phyloP scores from a whole-genome alignment of 192 early-diverging fungal genomes.

The Lobosporangium transversale region DNA sequence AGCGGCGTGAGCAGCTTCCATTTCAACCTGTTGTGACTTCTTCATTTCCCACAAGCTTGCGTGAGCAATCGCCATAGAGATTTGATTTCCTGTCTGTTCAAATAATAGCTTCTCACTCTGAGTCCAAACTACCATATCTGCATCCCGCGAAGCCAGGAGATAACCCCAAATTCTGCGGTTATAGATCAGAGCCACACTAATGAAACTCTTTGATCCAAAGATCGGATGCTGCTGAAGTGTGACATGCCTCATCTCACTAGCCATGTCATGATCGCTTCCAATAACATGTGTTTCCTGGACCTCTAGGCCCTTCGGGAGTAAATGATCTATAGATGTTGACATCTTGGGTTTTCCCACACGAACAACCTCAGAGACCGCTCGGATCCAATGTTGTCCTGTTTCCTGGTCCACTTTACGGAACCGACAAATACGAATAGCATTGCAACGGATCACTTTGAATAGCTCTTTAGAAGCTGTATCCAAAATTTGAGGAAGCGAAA shows the following conservation, averaged over 20 bases:
- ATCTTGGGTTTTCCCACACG: constrained; percentile 31
- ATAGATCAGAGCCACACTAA: constrained; percentile 37
- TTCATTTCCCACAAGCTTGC: constrained; percentile 51
- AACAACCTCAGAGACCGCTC: constrained; percentile 36
- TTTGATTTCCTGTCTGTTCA: constrained; percentile 55
- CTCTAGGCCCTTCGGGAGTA: constrained; percentile 35
- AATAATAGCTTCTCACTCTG: constrained; percentile 53
- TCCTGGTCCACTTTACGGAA: constrained; percentile 27
- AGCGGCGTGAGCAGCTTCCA: constrained; percentile 54
- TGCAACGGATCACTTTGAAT: constrained; percentile 47
- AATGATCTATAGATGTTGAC: constrained; percentile 23
- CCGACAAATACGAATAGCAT: constrained; percentile 45
- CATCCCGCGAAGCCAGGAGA: constrained; percentile 33
- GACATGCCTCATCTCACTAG: constrained; percentile 24
- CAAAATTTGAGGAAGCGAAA: constrained; percentile 40
- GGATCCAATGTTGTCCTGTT: constrained; percentile 38
- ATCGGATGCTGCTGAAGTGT: constrained; percentile 28
- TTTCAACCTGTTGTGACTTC: constrained; percentile 52
- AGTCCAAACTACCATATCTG: constrained; percentile 33
- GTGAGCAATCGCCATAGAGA: constrained; percentile 55
- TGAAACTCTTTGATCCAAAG: constrained; percentile 36
- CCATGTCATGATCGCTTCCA: constrained; percentile 8
- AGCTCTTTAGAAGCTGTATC: constrained; percentile 44
- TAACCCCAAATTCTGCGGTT: constrained; percentile 53
- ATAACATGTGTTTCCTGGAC: background rate